These are phyloP conservation scores for Aureobasidium leucospermi DNA, from an alignment of 2,329 filamentous ascomycete genomes.

Conservation along the genomic window DNA sequence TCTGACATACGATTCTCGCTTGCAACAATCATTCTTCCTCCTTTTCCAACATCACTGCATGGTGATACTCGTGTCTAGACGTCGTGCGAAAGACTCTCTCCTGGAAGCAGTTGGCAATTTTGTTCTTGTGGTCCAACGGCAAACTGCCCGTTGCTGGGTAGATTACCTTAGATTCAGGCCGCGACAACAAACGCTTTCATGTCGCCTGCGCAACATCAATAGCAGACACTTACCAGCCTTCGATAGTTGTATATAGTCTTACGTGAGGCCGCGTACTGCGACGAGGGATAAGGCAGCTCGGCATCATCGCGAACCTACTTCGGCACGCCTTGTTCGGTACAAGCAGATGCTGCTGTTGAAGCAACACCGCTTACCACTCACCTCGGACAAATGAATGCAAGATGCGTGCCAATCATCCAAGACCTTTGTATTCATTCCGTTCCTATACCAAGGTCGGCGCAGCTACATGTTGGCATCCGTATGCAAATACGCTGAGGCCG, in stretches of 20 bases:
- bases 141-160: constrained; percentile 6
- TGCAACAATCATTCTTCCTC: not conserved
- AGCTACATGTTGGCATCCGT: not conserved
- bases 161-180: not conserved
- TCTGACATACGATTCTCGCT: not conserved
- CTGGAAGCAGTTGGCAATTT: constrained; percentile 10
- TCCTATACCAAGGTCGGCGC: constrained; percentile 6
- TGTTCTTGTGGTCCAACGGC: not conserved
- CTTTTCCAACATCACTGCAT: constrained; percentile 4
- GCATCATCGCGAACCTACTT: not conserved
- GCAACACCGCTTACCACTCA: not conserved
- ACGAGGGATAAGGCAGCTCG: not conserved
- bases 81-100: not conserved
- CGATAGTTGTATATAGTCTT: constrained; percentile 2
- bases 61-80: not conserved
- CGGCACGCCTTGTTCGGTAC: not conserved
- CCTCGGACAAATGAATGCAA: not conserved
- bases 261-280: not conserved
- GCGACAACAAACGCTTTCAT: not conserved
- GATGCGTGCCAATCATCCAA: constrained; percentile 3
- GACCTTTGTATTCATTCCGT: not conserved
- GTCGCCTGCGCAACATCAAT: constrained; percentile 4
- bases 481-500: not conserved
- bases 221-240: not conserved
- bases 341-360: not conserved